A percentile compares a stretch with the other conserved stretches of the same genome.
phyloP scores from a whole-genome alignment of 2,329 filamentous ascomycete genomes.

The Colletotrichum lupini region DNA sequence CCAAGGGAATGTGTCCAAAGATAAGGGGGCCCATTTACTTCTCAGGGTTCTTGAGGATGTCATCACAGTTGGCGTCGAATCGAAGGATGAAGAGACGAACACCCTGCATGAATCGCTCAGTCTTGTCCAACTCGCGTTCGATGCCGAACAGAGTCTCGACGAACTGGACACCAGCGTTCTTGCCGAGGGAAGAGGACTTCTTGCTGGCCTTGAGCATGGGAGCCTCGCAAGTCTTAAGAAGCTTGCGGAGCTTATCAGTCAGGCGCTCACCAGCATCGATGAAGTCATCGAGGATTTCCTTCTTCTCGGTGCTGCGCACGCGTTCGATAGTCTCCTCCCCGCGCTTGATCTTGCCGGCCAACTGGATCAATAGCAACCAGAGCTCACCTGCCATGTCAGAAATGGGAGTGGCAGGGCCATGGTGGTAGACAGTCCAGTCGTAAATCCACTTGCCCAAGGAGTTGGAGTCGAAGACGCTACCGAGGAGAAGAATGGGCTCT shows the following conservation, averaged over 20 bases:
- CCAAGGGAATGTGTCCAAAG: conserved; percentile 28
- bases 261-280: conserved; percentile 88
- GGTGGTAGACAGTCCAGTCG: conserved; percentile 96
- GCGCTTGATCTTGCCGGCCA: conserved; percentile 93
- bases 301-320: conserved; percentile 78
- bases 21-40: conserved; percentile 51
- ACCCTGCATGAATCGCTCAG: conserved; percentile 91
- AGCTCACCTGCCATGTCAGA: conserved; percentile 93
- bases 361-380: conserved; percentile 93
- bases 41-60: conserved; percentile 76
- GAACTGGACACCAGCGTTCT: conserved; percentile 93
- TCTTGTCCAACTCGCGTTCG: conserved; percentile 88
- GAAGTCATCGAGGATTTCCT: conserved; percentile 89
- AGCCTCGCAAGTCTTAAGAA: conserved; percentile 91
- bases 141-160: conserved; percentile 95
- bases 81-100: conserved; percentile 91
- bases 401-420: conserved; percentile 84
- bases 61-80: conserved; percentile 96
- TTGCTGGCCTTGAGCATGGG: conserved; percentile 93
- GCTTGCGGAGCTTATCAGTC: conserved; percentile 83
- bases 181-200: conserved; percentile 82
- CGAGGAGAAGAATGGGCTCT: conserved; percentile 91
- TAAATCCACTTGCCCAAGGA: conserved; percentile 99
- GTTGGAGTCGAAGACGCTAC: conserved; percentile 97
- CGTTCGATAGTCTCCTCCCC: conserved; percentile 81